Conservation (phyloP, 2,329 filamentous ascomycete species). For the Colletotrichum abscissum region DNA sequence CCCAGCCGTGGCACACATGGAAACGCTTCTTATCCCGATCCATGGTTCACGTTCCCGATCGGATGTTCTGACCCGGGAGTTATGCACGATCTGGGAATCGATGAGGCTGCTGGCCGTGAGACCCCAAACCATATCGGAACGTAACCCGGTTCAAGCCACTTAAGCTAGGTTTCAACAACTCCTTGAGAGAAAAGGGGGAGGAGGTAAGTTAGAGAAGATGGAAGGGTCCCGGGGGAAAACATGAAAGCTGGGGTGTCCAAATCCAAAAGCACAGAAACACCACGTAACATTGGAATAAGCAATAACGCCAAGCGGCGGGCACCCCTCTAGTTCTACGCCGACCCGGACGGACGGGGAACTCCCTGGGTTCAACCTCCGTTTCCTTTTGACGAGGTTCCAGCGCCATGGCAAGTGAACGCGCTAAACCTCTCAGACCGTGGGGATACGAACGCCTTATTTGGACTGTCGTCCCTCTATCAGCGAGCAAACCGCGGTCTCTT, state of each 20-base stretch:
- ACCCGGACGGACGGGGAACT: no score
- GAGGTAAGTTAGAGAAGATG: not conserved
- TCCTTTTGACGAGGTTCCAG: not conserved
- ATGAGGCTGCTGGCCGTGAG: not conserved
- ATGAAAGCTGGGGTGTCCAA: not conserved
- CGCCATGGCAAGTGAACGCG: not conserved
- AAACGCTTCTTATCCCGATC: not conserved
- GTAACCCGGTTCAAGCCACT: not conserved
- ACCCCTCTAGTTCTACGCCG: no score
- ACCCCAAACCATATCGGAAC: not conserved
- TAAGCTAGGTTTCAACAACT: not conserved
- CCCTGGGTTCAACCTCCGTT: not conserved
- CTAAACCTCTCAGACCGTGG: not conserved
- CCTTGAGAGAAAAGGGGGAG: not conserved
- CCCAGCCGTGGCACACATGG: no score
- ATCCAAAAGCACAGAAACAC: no score
- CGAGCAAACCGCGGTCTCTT: not conserved
- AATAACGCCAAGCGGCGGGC: no score
- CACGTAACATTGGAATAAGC: no score
- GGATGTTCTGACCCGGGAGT: no score
- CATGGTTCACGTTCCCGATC: not conserved
- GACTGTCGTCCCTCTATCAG: not conserved
- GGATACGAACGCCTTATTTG: not conserved
- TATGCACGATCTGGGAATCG: not conserved
- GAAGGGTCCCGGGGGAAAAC: not conserved